Evolutionary conservation across 2,329 filamentous ascomycete genomes (phyloP).

Genomic region (Ilyonectria robusta): DNA sequence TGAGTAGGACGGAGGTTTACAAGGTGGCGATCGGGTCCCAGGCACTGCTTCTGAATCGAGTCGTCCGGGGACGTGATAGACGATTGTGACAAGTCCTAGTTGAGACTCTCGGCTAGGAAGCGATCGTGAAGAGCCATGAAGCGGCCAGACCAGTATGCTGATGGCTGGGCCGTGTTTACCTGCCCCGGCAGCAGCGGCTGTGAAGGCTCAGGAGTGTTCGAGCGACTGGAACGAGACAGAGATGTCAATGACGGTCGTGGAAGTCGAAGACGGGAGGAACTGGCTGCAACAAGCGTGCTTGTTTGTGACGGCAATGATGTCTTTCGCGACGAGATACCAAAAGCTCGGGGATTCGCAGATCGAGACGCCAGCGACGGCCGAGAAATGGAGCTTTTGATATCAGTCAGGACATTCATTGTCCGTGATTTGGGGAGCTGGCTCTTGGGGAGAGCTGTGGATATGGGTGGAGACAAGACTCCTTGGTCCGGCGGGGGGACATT

Average conservation of each 20-base stretch:
- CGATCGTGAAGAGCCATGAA: conserved; percentile 71
- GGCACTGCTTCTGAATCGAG: conserved; percentile 12
- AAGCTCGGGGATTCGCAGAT: conserved; percentile 28
- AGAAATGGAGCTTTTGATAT: conserved; percentile 61
- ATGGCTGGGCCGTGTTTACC: conserved; percentile 60
- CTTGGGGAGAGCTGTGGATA: conserved; percentile 20
- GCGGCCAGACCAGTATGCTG: conserved; percentile 74
- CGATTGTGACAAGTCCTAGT: conserved; percentile 22
- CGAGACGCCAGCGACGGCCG: conserved; percentile 47
- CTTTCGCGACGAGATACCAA: conserved; percentile 35
- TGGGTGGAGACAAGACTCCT: conserved; percentile 9
- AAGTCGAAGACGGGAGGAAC: conserved; percentile 39
- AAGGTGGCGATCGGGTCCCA: conserved; percentile 36
- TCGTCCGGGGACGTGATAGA: not conserved
- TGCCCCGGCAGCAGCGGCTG: conserved; percentile 44
- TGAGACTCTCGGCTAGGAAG: conserved; percentile 48
- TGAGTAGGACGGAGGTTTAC: conserved; percentile 44
- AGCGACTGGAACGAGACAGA: conserved; percentile 34
- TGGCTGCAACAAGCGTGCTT: conserved; percentile 33
- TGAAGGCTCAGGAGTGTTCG: conserved; percentile 34
- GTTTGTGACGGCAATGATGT: conserved; percentile 40
- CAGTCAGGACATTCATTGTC: conserved; percentile 62
- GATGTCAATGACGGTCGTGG: conserved; percentile 39
- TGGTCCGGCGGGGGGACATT: conserved; percentile 40
- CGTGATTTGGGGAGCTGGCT: conserved; percentile 60